These are phyloP conservation scores for Tricladium varicosporioides DNA, from an alignment of 2,329 filamentous ascomycete genomes.

Conservation along the genomic window DNA sequence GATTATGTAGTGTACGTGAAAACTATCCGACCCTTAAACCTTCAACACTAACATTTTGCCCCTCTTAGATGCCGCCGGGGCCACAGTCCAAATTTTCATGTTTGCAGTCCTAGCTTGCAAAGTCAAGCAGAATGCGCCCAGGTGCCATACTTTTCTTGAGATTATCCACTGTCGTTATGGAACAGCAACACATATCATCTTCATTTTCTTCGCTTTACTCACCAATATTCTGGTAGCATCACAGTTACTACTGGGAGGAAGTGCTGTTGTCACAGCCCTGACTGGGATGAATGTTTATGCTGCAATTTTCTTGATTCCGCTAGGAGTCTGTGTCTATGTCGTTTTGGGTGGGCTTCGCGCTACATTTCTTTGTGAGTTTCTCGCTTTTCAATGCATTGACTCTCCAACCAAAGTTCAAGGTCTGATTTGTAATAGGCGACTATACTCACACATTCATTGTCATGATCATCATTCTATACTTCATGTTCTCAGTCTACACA, in stretches of 20 bases:
- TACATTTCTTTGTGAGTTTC: conserved; percentile 31
- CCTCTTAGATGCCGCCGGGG: conserved; percentile 46
- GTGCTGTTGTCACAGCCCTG: conserved; percentile 38
- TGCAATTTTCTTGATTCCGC: conserved; percentile 39
- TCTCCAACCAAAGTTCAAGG: neutral
- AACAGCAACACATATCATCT: conserved; percentile 37
- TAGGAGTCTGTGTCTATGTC: conserved; percentile 39
- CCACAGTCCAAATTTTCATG: conserved; percentile 8
- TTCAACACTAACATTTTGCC: too few relatives aligned
- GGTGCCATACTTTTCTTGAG: conserved; percentile 42
- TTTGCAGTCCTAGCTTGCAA: conserved; percentile 38
- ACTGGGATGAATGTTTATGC: conserved; percentile 43
- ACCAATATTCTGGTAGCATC: conserved; percentile 41
- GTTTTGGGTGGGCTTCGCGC: conserved; percentile 39
- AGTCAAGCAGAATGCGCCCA: conserved; percentile 39
- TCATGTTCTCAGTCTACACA: conserved; percentile 46
- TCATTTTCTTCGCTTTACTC: conserved; percentile 39
- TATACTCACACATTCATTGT: conserved; percentile 45
- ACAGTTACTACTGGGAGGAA: conserved; percentile 38
- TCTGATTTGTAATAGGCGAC: neutral
- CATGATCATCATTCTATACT: conserved; percentile 49
- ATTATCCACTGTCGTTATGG: conserved; percentile 40
- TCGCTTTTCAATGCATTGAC: too few relatives aligned
- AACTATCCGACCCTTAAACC: too few relatives aligned
- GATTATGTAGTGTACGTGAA: too few relatives aligned